These are phyloP conservation scores for Apodospora peruviana DNA, from an alignment of 495 filamentous ascomycete species.

Conservation along the genomic window DNA sequence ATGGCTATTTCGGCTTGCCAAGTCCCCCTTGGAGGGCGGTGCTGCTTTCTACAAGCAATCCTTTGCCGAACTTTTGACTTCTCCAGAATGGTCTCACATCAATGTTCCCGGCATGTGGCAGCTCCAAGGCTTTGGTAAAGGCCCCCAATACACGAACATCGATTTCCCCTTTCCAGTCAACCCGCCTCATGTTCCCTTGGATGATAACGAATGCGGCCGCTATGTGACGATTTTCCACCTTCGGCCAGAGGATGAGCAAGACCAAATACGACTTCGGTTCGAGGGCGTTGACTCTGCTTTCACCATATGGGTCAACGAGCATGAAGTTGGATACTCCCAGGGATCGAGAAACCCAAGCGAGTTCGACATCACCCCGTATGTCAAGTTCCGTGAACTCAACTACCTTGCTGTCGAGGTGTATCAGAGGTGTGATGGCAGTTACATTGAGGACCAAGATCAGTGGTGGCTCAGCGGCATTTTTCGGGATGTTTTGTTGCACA, in stretches of 20 bases:
- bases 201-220: slow-evolving; percentile 60
- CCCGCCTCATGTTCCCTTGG: slow-evolving; percentile 55
- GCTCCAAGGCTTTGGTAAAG: slow-evolving; percentile 56
- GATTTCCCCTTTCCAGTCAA: slow-evolving; percentile 58
- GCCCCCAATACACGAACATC: slow-evolving; percentile 62
- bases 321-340: slow-evolving; percentile 61
- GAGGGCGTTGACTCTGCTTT: slow-evolving; percentile 69
- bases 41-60: slow-evolving; percentile 33
- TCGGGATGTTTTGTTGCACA: slow-evolving; percentile 60
- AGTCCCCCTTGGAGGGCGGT: slow-evolving; percentile 44
- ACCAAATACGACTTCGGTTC: slow-evolving; percentile 53
- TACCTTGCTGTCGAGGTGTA: slow-evolving; percentile 59
- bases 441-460: slow-evolving; percentile 62
- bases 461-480: slow-evolving; percentile 64
- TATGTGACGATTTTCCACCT: slow-evolving; percentile 51
- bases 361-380: slow-evolving; percentile 54
- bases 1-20: slow-evolving; percentile 53
- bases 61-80: slow-evolving; percentile 13
- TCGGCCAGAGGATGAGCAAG: slow-evolving; percentile 27
- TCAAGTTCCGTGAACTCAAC: slow-evolving; percentile 42
- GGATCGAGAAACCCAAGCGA: slow-evolving; percentile 63
- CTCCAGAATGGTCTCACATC: slow-evolving; percentile 48
- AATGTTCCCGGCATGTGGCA: slow-evolving; percentile 68
- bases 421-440: slow-evolving; percentile 60
- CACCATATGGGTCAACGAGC: slow-evolving; percentile 61